Percentiles rank a stretch among this genome's conserved stretches.
Evolutionary conservation across 106 monocot genomes (phyloP).

Genomic region (Triglochin maritima): DNA sequence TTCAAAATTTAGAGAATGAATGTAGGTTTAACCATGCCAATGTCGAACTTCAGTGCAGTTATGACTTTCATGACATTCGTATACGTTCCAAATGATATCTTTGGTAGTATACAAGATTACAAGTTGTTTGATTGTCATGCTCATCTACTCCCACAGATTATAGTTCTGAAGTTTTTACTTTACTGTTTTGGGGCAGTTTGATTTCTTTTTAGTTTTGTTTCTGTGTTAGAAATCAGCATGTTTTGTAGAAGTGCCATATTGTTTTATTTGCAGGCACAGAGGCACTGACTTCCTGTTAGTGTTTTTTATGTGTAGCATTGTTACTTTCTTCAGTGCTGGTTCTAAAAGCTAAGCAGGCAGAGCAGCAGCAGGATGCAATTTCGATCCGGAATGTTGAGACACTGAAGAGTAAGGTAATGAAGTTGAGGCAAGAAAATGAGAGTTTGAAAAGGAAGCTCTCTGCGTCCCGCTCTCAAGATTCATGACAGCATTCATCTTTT

Average conservation of each 20-base stretch:
- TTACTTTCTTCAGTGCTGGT: conserved; percentile 24
- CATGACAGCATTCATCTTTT: conserved; percentile 4
- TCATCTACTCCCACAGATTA: too few relatives aligned
- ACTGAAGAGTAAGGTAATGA: conserved; percentile 71
- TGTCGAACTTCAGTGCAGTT: too few relatives aligned
- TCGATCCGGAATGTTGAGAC: conserved; percentile 56
- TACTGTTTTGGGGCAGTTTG: too few relatives aligned
- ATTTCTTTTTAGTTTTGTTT: too few relatives aligned
- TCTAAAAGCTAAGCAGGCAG: conserved; percentile 37
- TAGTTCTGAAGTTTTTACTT: too few relatives aligned
- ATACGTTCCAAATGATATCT: too few relatives aligned
- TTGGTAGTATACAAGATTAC: too few relatives aligned
- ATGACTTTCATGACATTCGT: too few relatives aligned
- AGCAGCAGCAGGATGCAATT: conserved; percentile 52
- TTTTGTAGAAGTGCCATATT: too few relatives aligned
- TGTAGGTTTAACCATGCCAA: conserved; percentile 16
- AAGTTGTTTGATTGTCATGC: too few relatives aligned
- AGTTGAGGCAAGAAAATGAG: conserved; percentile 59
- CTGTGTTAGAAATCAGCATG: too few relatives aligned
- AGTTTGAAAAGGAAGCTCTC: conserved; percentile 41
- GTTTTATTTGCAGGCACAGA: too few relatives aligned
- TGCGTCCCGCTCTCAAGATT: conserved; percentile 7
- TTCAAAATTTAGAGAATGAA: conserved; percentile 56
- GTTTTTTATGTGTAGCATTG: not conserved
- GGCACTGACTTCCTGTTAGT: not conserved